A percentile compares a stretch with the other conserved stretches of the same genome.
phyloP scores from a whole-genome alignment of 441 rosid species.

The Erodium moschatum region DNA sequence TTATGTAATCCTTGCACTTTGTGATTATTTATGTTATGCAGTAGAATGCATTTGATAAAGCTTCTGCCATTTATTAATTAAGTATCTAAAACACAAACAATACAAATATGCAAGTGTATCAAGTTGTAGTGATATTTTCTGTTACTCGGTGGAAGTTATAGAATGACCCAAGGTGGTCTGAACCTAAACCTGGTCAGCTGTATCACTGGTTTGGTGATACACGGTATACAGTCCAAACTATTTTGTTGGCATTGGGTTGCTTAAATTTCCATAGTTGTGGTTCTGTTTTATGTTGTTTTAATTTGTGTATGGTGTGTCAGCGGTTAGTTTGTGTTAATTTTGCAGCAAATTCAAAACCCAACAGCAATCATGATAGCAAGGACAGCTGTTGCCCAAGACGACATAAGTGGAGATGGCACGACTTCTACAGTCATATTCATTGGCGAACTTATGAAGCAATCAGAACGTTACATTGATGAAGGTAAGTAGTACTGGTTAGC shows the following conservation, averaged over 20 bases:
- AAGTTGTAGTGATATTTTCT: background rate
- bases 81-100: background rate
- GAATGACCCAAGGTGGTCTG: background rate
- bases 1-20: no score
- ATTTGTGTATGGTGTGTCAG: background rate
- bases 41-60: background rate
- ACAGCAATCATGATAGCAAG: conserved; percentile 94
- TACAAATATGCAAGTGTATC: background rate
- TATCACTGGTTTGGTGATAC: no score
- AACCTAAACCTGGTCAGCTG: no score
- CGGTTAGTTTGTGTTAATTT: background rate
- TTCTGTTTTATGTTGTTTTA: background rate
- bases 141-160: background rate
- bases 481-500: conserved; percentile 34
- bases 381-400: conserved; percentile 95
- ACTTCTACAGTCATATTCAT: conserved; percentile 90
- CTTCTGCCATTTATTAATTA: background rate
- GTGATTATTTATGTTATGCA: background rate
- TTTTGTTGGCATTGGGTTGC: background rate
- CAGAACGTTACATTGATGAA: conserved; percentile 87
- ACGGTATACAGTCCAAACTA: no score
- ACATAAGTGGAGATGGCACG: conserved; percentile 90
- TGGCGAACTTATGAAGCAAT: conserved; percentile 95
- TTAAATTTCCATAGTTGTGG: background rate
- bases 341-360: conserved; percentile 98